Evolutionary conservation across 1,284 basidiomycete genomes (phyloP).

Genomic region (Agroathelia rolfsii): DNA sequence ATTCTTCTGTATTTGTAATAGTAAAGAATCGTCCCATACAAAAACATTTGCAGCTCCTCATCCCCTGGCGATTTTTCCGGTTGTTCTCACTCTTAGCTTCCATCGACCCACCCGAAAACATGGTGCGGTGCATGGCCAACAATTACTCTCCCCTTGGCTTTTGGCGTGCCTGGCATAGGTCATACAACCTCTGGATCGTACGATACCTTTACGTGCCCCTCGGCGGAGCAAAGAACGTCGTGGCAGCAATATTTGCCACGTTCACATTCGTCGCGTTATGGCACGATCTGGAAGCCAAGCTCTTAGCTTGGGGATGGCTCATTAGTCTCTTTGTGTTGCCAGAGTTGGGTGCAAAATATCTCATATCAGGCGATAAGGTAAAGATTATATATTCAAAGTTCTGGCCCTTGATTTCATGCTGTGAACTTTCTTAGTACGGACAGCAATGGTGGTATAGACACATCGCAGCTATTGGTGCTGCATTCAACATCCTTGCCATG

Average conservation of each 20-base stretch:
- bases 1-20: slow-evolving; percentile 1
- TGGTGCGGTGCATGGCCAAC: slow-evolving; percentile 98
- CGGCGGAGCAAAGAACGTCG: slow-evolving; percentile 64
- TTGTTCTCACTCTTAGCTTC: slow-evolving; percentile 89
- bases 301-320: slow-evolving; percentile 97
- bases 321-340: slow-evolving; percentile 87
- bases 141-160: slow-evolving; percentile 93
- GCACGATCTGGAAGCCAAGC: slow-evolving; percentile 87
- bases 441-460: slow-evolving; percentile 77
- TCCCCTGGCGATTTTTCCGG: slow-evolving; percentile 97
- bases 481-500: slow-evolving; percentile 85
- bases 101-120: slow-evolving; percentile 94
- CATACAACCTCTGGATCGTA: slow-evolving; percentile 94
- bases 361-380: slow-evolving; percentile 61
- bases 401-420: slow-evolving; percentile 4
- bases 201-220: slow-evolving; percentile 96
- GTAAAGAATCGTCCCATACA: not conserved
- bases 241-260: slow-evolving; percentile 68
- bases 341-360: slow-evolving; percentile 58
- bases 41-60: slow-evolving; percentile 57
- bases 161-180: slow-evolving; percentile 95
- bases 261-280: slow-evolving; percentile 99
- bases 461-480: slow-evolving; percentile 75
- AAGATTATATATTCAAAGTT: slow-evolving; percentile 15
- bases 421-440: slow-evolving; percentile 45